A percentile compares a stretch with the other conserved stretches of the same genome.
phyloP scores from a whole-genome alignment of 768 basidiomycete genomes.

The Naganishia vaughanmartiniae region DNA sequence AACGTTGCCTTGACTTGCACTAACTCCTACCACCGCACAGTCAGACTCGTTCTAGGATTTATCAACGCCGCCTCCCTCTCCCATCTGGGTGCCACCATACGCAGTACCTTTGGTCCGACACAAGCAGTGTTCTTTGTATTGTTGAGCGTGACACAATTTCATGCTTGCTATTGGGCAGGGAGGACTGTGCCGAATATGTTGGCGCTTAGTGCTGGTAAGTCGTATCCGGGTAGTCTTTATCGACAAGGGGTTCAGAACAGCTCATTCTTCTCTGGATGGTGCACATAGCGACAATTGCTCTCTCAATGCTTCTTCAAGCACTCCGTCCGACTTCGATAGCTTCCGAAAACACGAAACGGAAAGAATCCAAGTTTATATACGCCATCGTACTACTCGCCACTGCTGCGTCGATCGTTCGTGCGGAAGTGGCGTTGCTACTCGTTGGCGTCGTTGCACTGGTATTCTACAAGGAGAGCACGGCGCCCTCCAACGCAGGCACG shows the following conservation, averaged over 20 bases:
- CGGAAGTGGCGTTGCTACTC: slow-evolving; percentile 71
- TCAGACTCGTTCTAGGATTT: slow-evolving; percentile 68
- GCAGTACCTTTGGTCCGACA: neutral
- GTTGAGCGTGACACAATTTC: slow-evolving; percentile 80
- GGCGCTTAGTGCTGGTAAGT: neutral
- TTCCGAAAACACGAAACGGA: neutral
- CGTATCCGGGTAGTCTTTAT: neutral
- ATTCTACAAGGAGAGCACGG: slow-evolving; percentile 49
- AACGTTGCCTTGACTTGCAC: neutral
- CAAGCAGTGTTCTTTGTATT: slow-evolving; percentile 64
- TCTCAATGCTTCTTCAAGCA: neutral
- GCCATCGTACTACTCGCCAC: slow-evolving; percentile 66
- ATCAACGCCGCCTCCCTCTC: slow-evolving; percentile 65
- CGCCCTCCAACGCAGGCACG: neutral
- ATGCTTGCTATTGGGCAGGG: slow-evolving; percentile 88
- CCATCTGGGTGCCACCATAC: slow-evolving; percentile 64
- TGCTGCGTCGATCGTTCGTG: slow-evolving; percentile 69
- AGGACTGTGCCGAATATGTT: slow-evolving; percentile 81
- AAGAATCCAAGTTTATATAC: neutral
- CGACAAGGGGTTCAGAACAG: neutral
- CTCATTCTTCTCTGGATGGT: neutral
- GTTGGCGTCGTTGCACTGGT: slow-evolving; percentile 57
- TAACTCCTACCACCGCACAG: slow-evolving; percentile 53
- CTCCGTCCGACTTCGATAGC: neutral
- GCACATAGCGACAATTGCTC: neutral